Evolutionary conservation across 345 rosid species (phyloP), one percentile per base, ranked within the genome.

Genomic region (Viola odorata): DNA sequence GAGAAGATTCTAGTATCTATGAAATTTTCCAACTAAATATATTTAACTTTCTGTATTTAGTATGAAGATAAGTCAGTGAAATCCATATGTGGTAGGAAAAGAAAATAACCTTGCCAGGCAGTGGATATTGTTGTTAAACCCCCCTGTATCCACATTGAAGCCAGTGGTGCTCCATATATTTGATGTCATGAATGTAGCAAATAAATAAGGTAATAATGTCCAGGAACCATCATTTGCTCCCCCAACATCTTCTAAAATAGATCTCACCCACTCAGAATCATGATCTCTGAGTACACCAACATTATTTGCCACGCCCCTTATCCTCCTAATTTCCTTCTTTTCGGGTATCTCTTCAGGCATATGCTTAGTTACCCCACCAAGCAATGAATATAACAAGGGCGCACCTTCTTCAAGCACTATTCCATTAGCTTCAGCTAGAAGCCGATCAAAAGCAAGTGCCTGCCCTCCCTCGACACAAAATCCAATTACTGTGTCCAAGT

Each of bases 391-490:
- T 62, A 94, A 78, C 78, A 94, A 82, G 12, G 97, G 86, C 45
- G 87, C 95, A 69, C 87, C 80, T 74, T 84, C 92, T 70, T 86
- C 88, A 55, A 94, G 99, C 68, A 94, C 92, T 32, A 75, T 65
- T 61, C 99, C 96, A 70, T 91, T 76, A 71, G 96, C 99, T 77
- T 94, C 88, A 58, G 99, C 96, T 59, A 94, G 76, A 79, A 91
- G 95, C 58, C 85, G 71, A 78, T 86, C 95, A 70, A 94, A 94
- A 70, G 99, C 89, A 69, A 94, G 76, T 15, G 99, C 96, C 74
- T 94, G 95, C 56, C 99, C 99, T 57, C 91, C 99, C 81, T 94
- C 96, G 48, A 82, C 78, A 71, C 99, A 94, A 69, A 94, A 94
- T 59, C 95, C 97, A 53, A 86, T 84, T 42, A 91, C 79, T 0